Base-by-base conservation (phyloP, 352 stramenopile genomes). In the Phytophthora meadii region DNA sequence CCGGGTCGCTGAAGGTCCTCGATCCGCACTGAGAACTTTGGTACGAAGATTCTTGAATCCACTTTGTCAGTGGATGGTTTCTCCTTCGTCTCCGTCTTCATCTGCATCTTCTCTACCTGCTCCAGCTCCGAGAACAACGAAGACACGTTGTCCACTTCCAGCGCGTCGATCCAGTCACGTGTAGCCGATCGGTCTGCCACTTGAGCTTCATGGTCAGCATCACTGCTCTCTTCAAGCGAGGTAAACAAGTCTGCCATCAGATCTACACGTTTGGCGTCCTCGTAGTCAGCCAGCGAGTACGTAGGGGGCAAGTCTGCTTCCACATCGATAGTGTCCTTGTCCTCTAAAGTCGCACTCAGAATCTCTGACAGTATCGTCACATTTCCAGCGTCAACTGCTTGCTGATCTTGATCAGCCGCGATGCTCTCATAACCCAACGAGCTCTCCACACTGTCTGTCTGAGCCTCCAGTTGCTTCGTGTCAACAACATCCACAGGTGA, bases 1-100 rank as follows among this genome's bases (percentile, higher is more conserved):
- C 7, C 30, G 7, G 47, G 51, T 17, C 25, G 61, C 22, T 65
- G 46, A 19, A 65, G 63, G 48, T 47, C 52, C 17, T 90, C 82
- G 19, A 90, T 89, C 50, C 68, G 73, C 39, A 90, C 65, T 4
- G 74, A 66, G 34, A 88, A 87, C 40, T 54, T 70, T 5, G 80
- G 80, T 57, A 91, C 82, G 32, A 88, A 91, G 50, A 89, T 58
- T 5, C 78, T 56, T 36, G 78, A 72, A 50, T 87, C 78, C 22
- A 86, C 61, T 48, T 74, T 76, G 36, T 42, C 51, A 11, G 30
- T 14, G 27, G 64, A 46, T 15, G 45, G 19, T 4, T 5, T 41
- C n/a, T 6, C 24, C 28, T 24, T 52, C 22, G n/a, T 40, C 39
- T 62, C 37, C 39, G 37, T 49, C 48, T 36, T 55, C n/a, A 56